Evolutionary conservation across 2,329 filamentous ascomycete genomes (phyloP), one percentile per base, ranked within the genome.

Genomic region (Furcasterigmium sp.): DNA sequence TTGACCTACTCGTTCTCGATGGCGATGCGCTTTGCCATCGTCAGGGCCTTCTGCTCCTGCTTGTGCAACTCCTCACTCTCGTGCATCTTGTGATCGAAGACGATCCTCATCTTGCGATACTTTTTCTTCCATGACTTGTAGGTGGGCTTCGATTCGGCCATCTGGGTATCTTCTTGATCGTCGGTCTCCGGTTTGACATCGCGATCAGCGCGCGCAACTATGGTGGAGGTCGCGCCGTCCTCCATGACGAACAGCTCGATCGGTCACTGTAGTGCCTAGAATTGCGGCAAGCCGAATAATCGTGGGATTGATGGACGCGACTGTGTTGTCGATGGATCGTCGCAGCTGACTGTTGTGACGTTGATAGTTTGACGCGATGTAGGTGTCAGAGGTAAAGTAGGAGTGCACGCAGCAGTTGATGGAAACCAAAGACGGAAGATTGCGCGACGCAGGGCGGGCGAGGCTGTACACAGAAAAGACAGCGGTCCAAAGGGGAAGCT

Each of bases 1-100:
- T 47, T n/a, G 44, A 65, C 84, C 57, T 76, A 95, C 91, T 97
- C 91, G 55, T 95, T 95, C 67, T 96, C 86, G 56, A 94, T 82
- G 44, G 89, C 85, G 47, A 98, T 76, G 41, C 90, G 79, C 62
- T 87, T 90, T 18, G 89, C 87, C 4, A 88, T 85, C 51, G 84
- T 82, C 48, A 85, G 81, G 28, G 91, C 87, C 64, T 85, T 84
- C 62, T 87, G 86, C 63, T 93, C 90, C 43, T 87, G 76, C 55
- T 82, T 81, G 65, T 93, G 93, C 47, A 93, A 75, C 43, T 83
- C 78, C 65, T 95, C 93, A 61, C 88, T 87, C 51, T 88, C 81
- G 45, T 84, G 78, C 78, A 91, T 87, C 56, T 80, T 81, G 40
- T 82, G 74, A 54, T 93, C 86, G 58, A 93, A 94, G 21, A 75